These are phyloP conservation scores for Fagopyrum homotropicum DNA, from an alignment of 148 eudicot genomes.

Conservation along the genomic window DNA sequence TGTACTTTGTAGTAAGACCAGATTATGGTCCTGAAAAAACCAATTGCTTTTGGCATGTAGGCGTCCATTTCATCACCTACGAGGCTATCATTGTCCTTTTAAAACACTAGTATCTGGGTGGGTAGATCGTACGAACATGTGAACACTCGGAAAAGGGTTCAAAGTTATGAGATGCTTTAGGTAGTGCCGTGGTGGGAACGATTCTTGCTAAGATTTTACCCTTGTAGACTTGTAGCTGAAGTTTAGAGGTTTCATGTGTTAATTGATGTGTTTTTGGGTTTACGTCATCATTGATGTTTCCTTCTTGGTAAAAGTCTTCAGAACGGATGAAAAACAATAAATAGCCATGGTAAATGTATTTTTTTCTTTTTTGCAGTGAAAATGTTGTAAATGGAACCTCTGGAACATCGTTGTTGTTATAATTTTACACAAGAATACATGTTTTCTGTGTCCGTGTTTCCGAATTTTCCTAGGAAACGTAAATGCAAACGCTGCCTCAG, in stretches of 20 bases:
- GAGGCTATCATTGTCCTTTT: conserved; percentile 25
- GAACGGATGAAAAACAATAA: no score
- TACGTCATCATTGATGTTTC: not conserved
- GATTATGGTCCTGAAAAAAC: not conserved
- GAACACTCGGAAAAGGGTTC: not conserved
- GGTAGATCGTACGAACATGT: not conserved
- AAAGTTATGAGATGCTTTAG: not conserved
- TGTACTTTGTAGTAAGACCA: not conserved
- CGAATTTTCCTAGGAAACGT: no score
- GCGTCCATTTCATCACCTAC: conserved; percentile 2
- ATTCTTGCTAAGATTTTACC: not conserved
- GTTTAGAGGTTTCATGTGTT: not conserved
- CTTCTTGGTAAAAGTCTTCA: not conserved
- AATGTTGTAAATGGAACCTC: not conserved
- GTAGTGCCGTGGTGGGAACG: not conserved
- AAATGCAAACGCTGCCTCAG: no score
- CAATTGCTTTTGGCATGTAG: not conserved
- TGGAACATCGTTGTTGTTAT: no score
- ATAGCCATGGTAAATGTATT: not conserved
- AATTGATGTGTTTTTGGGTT: not conserved
- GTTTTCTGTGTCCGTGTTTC: no score
- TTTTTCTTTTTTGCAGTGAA: not conserved
- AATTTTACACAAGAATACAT: no score
- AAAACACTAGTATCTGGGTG: not conserved
- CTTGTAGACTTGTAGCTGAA: not conserved